A percentile compares a stretch with the other conserved stretches of the same genome.
Evolutionary conservation across 768 basidiomycete genomes (phyloP).

Genomic region (Sporobolomyces phaffii): DNA sequence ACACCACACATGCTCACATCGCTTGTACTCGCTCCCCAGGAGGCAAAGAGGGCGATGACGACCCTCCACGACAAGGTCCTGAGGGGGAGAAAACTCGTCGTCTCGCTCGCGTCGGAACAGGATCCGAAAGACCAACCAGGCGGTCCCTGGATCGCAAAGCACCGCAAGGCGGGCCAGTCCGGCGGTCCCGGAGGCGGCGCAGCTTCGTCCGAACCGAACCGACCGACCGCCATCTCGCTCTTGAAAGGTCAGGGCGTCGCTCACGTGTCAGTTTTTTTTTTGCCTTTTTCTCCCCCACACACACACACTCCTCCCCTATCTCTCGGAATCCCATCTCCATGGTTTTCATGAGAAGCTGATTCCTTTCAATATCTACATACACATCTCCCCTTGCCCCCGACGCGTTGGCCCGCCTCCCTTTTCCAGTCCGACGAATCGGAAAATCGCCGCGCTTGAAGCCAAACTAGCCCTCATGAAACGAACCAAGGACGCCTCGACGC

Average conservation of each 20-base stretch:
- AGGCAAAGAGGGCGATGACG: conserved; percentile 69
- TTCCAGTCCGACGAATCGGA: conserved; percentile 62
- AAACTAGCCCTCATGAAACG: conserved; percentile 68
- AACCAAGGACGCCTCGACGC: background rate
- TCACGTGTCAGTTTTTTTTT: conserved; percentile 50
- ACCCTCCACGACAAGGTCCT: conserved; percentile 71
- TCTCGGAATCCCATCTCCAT: too few species aligned
- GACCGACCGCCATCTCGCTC: conserved; percentile 80
- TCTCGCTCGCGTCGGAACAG: conserved; percentile 80
- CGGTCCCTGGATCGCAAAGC: background rate
- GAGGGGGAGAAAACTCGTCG: conserved; percentile 77
- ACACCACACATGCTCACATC: background rate
- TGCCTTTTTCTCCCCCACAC: too few species aligned
- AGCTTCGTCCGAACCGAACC: conserved; percentile 52
- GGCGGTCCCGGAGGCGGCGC: background rate
- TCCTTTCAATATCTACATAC: too few species aligned
- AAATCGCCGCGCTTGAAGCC: conserved; percentile 94
- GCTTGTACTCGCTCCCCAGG: conserved; percentile 52
- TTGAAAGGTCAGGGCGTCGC: conserved; percentile 63
- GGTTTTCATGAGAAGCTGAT: background rate
- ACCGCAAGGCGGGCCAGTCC: background rate
- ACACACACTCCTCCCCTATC: too few species aligned
- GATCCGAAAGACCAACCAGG: background rate
- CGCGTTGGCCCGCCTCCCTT: too few species aligned
- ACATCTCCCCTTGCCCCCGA: too few species aligned